These are phyloP conservation scores for Quercus suber DNA, from an alignment of 306 rosid genomes.

Conservation along the genomic window DNA sequence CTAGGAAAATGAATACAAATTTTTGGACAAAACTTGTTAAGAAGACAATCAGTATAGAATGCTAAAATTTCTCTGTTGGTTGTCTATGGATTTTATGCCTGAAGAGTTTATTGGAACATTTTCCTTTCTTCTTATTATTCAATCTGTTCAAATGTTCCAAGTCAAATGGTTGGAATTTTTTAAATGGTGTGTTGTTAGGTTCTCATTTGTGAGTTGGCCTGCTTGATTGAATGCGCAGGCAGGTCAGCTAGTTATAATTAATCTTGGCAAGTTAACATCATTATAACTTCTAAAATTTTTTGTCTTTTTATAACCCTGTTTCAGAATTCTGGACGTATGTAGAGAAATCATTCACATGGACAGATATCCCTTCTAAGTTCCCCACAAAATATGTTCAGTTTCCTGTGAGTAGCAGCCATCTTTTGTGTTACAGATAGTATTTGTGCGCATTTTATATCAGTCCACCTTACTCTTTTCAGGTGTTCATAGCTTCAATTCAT, in stretches of 20 bases:
- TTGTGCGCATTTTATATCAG: slow-evolving; percentile 15
- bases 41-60: neutral
- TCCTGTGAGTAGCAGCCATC: slow-evolving; percentile 64
- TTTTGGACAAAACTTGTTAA: neutral
- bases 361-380: slow-evolving; percentile 90
- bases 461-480: slow-evolving; percentile 44
- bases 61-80: neutral
- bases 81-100: neutral
- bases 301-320: slow-evolving; percentile 21
- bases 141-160: neutral
- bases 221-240: neutral
- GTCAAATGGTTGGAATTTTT: neutral
- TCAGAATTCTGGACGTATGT: slow-evolving; percentile 94
- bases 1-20: neutral
- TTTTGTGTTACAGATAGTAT: slow-evolving; percentile 18
- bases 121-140: neutral
- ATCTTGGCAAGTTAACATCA: neutral
- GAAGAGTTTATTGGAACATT: neutral
- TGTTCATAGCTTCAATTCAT: slow-evolving; percentile 76
- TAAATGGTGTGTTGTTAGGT: neutral
- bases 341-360: slow-evolving; percentile 93
- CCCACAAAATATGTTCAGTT: slow-evolving; percentile 95
- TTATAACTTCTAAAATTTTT: slow-evolving; percentile 10
- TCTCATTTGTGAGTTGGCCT: neutral
- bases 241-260: neutral